Conservation (phyloP, 2,329 filamentous ascomycete genomes). For the Colletotrichum agaves region DNA sequence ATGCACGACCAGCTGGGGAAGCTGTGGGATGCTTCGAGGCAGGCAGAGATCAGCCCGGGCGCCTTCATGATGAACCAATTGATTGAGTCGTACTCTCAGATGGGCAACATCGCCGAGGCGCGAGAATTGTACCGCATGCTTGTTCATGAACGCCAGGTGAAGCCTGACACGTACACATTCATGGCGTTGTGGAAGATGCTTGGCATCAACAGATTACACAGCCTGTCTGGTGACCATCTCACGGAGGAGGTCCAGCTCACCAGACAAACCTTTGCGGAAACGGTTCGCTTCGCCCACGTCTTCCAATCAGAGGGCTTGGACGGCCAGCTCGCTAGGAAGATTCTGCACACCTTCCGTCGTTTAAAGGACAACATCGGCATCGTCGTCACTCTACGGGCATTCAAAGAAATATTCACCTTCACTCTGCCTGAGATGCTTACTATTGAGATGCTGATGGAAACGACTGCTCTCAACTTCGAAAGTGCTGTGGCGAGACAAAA, state of each 20-base stretch:
- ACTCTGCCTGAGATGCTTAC: slow-evolving; percentile 57
- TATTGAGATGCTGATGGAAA: slow-evolving; percentile 58
- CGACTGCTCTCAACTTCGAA: slow-evolving; percentile 56
- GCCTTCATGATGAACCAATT: slow-evolving; percentile 84
- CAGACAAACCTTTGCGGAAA: slow-evolving; percentile 59
- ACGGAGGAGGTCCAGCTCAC: slow-evolving; percentile 47
- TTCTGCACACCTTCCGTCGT: slow-evolving; percentile 62
- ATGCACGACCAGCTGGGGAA: slow-evolving; percentile 67
- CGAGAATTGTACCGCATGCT: slow-evolving; percentile 66
- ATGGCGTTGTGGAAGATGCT: slow-evolving; percentile 73
- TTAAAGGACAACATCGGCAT: slow-evolving; percentile 57
- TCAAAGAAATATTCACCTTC: slow-evolving; percentile 57
- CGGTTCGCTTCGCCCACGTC: slow-evolving; percentile 58
- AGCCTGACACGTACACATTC: slow-evolving; percentile 76
- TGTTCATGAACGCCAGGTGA: slow-evolving; percentile 58
- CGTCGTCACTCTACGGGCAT: slow-evolving; percentile 56
- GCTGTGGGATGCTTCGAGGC: slow-evolving; percentile 70
- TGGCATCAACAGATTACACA: slow-evolving; percentile 59
- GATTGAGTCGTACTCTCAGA: slow-evolving; percentile 73
- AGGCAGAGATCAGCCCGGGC: slow-evolving; percentile 73
- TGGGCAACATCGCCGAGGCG: slow-evolving; percentile 65
- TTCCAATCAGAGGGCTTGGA: slow-evolving; percentile 58
- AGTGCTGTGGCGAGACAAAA: slow-evolving; percentile 52
- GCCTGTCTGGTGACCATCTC: slow-evolving; percentile 45
- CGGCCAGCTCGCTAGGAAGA: slow-evolving; percentile 58